Evolutionary conservation across 768 basidiomycete species (phyloP), one percentile per base, ranked within the genome.

Genomic region (Chalciporus piperatus): DNA sequence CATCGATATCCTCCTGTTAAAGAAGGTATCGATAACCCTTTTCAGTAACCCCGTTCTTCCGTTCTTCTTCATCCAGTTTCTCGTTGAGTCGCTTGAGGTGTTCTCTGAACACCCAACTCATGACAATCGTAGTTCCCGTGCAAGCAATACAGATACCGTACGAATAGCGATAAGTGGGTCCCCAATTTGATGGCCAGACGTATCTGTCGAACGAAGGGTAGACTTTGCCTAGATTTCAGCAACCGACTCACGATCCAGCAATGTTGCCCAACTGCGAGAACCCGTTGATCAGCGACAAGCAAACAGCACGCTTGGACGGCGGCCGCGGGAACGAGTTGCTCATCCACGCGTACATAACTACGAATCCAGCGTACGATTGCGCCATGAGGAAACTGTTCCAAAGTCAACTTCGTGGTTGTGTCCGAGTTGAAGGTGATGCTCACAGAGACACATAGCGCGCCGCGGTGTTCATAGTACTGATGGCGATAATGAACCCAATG

Each of bases 191-290:
- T 13, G 84, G 86, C 84, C 84, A 91, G 10, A 81, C 72, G 55
- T 87, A 87, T 46, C 81, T 82, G 58, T 39, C 59, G 49, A 33
- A 11, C 16, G 48, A 23, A 48, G 13, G 13, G 44, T 43, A 46
- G 35, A 19, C 14, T 28, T 4, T 11, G 20, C 17, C 6, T 19
- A 17, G 23, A 47, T 33, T 27, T 20, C 30, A 47, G 11, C 17
- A 25, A 44, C 20, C 39, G 13, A 81, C 82, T 72, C 73, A 93
- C 74, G 89, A 85, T 55, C 92, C 93, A 45, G 83, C 73, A 41
- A 97, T 74, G 70, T 95, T 95, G 0, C 92, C 93, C 6, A 90
- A 74, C 63, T 91, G 87, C 20, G 87, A 87, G 64, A 91, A 83
- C 45, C 82, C 82, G 67, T 94, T 92, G 61, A 92, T 81, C 51